Conservation (phyloP, 495 filamentous ascomycete genomes). For the Cryomyces minteri region DNA sequence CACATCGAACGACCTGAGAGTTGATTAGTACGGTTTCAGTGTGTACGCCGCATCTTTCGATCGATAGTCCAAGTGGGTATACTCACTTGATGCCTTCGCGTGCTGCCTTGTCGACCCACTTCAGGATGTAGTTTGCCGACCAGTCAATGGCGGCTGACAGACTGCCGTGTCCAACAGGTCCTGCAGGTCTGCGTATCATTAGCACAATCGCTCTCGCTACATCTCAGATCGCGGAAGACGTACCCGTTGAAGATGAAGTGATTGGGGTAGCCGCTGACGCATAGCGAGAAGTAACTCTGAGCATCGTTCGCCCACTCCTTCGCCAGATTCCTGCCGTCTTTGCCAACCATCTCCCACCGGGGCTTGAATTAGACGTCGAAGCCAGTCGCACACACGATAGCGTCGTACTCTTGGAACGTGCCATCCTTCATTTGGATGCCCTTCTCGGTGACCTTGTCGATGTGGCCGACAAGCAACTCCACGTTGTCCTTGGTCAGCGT, state of each 20-base stretch:
- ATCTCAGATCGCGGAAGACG: slow-evolving; percentile 11
- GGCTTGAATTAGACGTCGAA: slow-evolving; percentile 3
- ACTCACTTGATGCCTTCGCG: slow-evolving; percentile 8
- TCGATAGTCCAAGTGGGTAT: slow-evolving; percentile 5
- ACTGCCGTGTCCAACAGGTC: slow-evolving; percentile 18
- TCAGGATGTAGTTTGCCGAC: slow-evolving; percentile 12
- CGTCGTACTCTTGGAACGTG: slow-evolving; percentile 1
- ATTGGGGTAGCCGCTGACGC: slow-evolving; percentile 15
- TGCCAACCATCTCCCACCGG: slow-evolving; percentile 3
- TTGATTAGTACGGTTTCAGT: neutral
- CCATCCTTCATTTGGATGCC: slow-evolving; percentile 5
- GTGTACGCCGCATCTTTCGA: slow-evolving; percentile 10
- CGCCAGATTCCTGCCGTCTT: slow-evolving; percentile 1
- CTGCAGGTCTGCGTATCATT: slow-evolving; percentile 16
- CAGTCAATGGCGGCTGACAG: slow-evolving; percentile 14
- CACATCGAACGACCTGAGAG: no score
- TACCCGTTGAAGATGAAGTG: slow-evolving; percentile 19
- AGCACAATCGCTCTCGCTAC: slow-evolving; percentile 6
- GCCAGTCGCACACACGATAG: slow-evolving; percentile 9
- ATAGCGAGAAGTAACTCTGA: slow-evolving; percentile 15
- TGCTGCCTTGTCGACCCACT: slow-evolving; percentile 3
- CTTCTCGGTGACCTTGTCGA: neutral
- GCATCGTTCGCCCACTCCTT: slow-evolving; percentile 3
- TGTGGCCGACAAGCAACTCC: neutral
- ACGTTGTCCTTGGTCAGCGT: slow-evolving; percentile 2